Evolutionary conservation across 768 basidiomycete genomes (phyloP), one percentile per base, ranked within the genome.

Genomic region (Trametes coccinea): DNA sequence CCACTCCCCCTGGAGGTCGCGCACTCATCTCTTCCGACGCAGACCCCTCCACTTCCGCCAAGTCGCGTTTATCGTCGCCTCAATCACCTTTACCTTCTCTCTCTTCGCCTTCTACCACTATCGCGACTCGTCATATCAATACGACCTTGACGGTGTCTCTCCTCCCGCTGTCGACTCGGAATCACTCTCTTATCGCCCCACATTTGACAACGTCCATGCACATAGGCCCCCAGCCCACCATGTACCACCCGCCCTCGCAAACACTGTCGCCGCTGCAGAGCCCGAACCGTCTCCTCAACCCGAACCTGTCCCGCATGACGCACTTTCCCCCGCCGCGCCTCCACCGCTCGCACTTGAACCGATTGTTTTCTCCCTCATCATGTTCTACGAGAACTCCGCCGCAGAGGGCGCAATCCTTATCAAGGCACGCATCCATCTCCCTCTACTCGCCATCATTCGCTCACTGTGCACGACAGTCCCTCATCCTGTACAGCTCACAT

Each of bases 341-440:
- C 13, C 51, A 6, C 39, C 17, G 13, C n/a, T 34, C 33, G 29
- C 11, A 13, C 37, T 37, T 8, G 74, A 77, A 22, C 74, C 80
- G n/a, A 68, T 79, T 30, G 73, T 74, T 1, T 81, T 80, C 56
- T 70, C 76, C 3, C 69, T 80, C 45, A 75, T 81, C 53, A 78
- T 79, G 72, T 80, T 78, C 73, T 78, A 77, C 5, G 73, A 74
- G 52, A 62, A 71, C 54, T 77, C 80, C 34, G 79, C 79, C 1
- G 62, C 69, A 14, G 80, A 81, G 65, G 79, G 77, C 4, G 75
- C 78, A 33, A 62, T 79, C 8, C 68, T 79, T 45, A 71, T 81
- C 55, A 81, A 81, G 73, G 79, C 78, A 43, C 54, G 71, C 65
- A 2, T 34, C 49, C 47, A 50, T 8, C 45, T 31, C 22, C 51